phyloP scores from a whole-genome alignment of 225 moss, liverwort and hornwort species.

The Physcomitrellopsis africana region DNA sequence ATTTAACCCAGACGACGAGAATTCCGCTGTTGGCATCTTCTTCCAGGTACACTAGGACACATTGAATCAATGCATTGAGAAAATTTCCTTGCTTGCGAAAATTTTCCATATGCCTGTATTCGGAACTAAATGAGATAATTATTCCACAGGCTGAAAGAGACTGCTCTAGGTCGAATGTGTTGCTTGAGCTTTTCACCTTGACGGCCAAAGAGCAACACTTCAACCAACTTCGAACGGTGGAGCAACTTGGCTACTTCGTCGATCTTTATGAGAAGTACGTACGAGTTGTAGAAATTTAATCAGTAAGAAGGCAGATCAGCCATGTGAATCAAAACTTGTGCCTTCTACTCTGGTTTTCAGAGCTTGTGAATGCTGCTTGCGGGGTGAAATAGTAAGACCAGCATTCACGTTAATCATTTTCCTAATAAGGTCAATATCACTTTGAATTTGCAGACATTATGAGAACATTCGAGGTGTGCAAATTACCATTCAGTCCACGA shows the following conservation, averaged over 20 bases:
- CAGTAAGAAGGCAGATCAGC: too few species aligned
- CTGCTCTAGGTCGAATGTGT: constrained; percentile 67
- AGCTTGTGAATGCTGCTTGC: constrained; percentile 1
- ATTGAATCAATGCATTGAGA: neutral
- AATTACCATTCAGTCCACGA: constrained; percentile 92
- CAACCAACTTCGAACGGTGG: constrained; percentile 93
- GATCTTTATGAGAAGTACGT: constrained; percentile 79
- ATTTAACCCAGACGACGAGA: constrained; percentile 84
- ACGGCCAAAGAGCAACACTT: constrained; percentile 88
- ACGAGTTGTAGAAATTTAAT: neutral
- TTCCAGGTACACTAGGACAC: constrained; percentile 60
- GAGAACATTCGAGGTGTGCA: constrained; percentile 88
- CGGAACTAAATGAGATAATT: constrained; percentile 6
- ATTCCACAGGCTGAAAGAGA: constrained; percentile 71
- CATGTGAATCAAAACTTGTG: too few species aligned
- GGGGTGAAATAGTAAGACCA: neutral
- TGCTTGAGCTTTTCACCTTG: constrained; percentile 81
- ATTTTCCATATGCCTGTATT: neutral
- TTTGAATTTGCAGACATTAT: constrained; percentile 58
- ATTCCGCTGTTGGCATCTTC: constrained; percentile 85
- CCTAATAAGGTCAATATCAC: constrained; percentile 18
- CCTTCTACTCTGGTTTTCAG: constrained; percentile 2
- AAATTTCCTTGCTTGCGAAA: neutral
- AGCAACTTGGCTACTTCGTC: constrained; percentile 96
- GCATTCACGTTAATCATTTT: neutral